A percentile compares a stretch with the other conserved stretches of the same genome.
These are phyloP conservation scores for Balamuthia mandrillaris DNA, from an alignment of 208 protist genomes.

Conservation along the genomic window DNA sequence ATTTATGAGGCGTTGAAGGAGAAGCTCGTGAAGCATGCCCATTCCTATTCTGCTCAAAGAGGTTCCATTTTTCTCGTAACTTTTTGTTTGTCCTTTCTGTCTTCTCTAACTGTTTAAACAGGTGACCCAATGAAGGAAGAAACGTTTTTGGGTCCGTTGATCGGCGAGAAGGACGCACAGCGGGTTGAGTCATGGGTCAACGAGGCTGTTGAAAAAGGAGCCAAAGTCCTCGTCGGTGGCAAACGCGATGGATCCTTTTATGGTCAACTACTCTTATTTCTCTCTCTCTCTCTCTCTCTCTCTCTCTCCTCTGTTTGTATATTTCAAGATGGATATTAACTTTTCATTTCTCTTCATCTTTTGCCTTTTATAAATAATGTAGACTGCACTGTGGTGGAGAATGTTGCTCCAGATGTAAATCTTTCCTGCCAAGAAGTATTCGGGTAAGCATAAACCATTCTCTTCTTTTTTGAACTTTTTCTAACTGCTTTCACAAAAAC, in stretches of 20 bases:
- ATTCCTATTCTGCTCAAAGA: slow-evolving; percentile 5
- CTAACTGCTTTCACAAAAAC: background rate
- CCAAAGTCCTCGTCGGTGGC: slow-evolving; percentile 1
- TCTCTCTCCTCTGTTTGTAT: no score
- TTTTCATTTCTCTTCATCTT: no score
- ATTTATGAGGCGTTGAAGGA: slow-evolving; percentile 51
- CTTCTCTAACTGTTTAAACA: background rate
- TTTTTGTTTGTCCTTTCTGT: background rate
- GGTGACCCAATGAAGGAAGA: background rate
- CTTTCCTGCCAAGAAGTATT: slow-evolving; percentile 32
- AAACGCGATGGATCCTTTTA: background rate
- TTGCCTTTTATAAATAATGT: background rate
- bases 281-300: no score
- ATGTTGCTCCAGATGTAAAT: background rate
- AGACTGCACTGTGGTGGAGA: slow-evolving; percentile 23
- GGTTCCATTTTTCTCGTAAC: background rate
- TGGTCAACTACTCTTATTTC: background rate
- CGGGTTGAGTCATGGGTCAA: slow-evolving; percentile 3
- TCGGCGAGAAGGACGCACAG: slow-evolving; percentile 9
- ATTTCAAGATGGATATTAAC: no score
- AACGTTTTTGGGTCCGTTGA: slow-evolving; percentile 17
- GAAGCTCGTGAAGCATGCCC: slow-evolving; percentile 19
- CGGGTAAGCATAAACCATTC: background rate
- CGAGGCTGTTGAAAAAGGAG: slow-evolving; percentile 6
- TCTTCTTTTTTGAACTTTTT: background rate